Evolutionary conservation across 129 eudicot genomes (phyloP).

Genomic region (Rutidosis leptorrhynchoides): DNA sequence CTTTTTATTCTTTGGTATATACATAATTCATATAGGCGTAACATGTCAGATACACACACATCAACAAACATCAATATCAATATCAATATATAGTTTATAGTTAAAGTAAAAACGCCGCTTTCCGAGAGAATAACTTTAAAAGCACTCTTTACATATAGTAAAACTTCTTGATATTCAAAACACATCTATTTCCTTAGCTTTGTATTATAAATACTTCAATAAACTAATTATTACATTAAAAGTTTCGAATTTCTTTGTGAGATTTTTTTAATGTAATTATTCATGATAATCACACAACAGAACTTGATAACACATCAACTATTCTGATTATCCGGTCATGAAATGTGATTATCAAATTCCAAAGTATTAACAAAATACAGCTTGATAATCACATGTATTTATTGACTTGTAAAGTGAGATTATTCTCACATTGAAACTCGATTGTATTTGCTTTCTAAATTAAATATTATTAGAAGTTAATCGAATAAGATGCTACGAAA

Average conservation of each 20-base stretch:
- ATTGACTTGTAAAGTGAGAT: not conserved
- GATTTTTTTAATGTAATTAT: too few species aligned
- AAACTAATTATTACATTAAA: too few species aligned
- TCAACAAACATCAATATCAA: too few species aligned
- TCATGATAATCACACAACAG: not conserved
- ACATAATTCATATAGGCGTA: not conserved
- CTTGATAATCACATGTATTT: not conserved
- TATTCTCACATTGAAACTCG: too few species aligned
- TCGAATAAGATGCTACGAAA: not conserved
- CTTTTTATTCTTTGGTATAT: not conserved
- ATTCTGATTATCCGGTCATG: not conserved
- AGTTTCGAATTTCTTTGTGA: not conserved
- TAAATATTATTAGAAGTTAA: too few species aligned
- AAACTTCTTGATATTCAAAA: not conserved
- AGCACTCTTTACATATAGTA: too few species aligned
- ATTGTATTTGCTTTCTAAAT: too few species aligned
- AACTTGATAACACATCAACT: not conserved
- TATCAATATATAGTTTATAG: not conserved
- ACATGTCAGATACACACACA: not conserved
- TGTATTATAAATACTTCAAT: too few species aligned
- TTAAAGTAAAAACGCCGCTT: not conserved
- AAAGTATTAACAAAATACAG: too few species aligned
- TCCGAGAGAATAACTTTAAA: not conserved
- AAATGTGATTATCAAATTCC: too few species aligned
- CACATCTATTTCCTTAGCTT: not conserved